phyloP scores from a whole-genome alignment of 108 stramenopile genomes.

The Mediolabrus comicus region DNA sequence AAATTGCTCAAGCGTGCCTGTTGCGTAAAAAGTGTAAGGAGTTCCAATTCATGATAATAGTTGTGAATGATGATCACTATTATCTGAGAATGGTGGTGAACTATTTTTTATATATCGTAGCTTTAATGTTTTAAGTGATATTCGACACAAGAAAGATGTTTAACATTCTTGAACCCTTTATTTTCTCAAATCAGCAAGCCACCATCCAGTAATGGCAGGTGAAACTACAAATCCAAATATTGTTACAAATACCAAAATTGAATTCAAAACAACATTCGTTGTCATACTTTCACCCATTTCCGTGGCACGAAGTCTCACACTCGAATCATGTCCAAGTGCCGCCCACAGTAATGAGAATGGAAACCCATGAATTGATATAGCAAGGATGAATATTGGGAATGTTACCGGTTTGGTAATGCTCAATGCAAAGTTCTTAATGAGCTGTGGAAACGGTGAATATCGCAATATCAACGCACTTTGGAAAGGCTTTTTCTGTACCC shows the following conservation, averaged over 20 bases:
- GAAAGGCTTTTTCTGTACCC: constrained; percentile 22
- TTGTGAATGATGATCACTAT: no score
- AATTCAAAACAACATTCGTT: constrained; percentile 15
- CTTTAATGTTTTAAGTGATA: no score
- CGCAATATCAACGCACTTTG: constrained; percentile 27
- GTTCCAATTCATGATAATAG: no score
- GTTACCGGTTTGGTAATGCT: constrained; percentile 21
- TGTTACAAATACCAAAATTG: constrained; percentile 32
- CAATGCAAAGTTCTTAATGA: constrained; percentile 41
- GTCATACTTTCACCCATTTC: constrained; percentile 14
- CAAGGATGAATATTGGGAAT: constrained; percentile 27
- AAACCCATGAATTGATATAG: constrained; percentile 28
- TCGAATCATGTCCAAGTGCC: constrained; percentile 33
- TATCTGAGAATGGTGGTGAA: no score
- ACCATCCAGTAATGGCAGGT: constrained; percentile 41
- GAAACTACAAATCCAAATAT: constrained; percentile 39
- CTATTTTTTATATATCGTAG: no score
- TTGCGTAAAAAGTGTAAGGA: no score
- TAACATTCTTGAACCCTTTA: no score
- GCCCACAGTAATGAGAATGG: constrained; percentile 46
- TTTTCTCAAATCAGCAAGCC: constrained; percentile 28
- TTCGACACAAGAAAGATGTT: no score
- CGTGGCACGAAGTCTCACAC: constrained; percentile 21
- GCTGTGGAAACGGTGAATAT: constrained; percentile 42
- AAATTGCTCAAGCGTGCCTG: no score